phyloP scores from a whole-genome alignment of 345 rosid genomes.

The Moricandia arvensis region DNA sequence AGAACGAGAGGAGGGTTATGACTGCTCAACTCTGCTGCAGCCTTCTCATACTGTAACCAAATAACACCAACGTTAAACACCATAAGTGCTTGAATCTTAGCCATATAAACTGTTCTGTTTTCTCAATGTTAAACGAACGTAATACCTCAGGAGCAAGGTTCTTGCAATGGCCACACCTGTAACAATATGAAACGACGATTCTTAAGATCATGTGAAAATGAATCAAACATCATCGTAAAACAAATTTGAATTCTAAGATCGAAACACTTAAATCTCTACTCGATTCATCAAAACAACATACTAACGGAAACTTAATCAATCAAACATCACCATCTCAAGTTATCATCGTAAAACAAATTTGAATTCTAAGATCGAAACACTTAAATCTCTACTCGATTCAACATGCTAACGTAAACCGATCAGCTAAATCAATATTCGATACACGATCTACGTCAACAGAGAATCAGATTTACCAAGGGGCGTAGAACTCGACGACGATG shows the following conservation, averaged over 20 bases:
- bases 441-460: neutral
- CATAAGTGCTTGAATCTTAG: neutral
- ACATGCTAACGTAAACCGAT: neutral
- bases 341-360: neutral
- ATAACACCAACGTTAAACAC: neutral
- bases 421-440: neutral
- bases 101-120: neutral
- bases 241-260: neutral
- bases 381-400: neutral
- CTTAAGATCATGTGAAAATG: neutral
- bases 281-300: neutral
- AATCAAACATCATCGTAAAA: neutral
- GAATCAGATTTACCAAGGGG: constrained; percentile 70
- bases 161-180: constrained; percentile 97
- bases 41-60: constrained; percentile 76
- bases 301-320: neutral
- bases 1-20: constrained; percentile 61
- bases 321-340: neutral
- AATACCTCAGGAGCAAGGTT: constrained; percentile 95
- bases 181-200: neutral
- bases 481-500: constrained; percentile 94
- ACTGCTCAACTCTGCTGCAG: constrained; percentile 74
- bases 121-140: neutral
- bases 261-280: neutral
- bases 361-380: neutral